Evolutionary conservation across 768 basidiomycete species (phyloP), one percentile per base, ranked within the genome.

Genomic region (Mycena epipterygia): DNA sequence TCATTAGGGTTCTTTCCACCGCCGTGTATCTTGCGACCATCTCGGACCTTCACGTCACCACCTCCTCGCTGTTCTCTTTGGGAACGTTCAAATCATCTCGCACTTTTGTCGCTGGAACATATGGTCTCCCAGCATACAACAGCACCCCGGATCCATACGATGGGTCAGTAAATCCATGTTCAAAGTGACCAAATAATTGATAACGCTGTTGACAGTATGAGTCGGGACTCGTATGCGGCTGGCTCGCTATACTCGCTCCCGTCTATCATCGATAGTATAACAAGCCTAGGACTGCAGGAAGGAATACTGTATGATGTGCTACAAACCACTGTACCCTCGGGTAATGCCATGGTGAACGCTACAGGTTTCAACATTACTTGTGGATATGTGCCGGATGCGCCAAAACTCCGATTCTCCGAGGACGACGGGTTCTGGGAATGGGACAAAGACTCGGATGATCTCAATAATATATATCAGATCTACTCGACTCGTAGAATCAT

Each of bases 251-350:
- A 35, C 61, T 62, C 21, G 27, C 48, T 62, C 19, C 33, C 48
- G 1, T 62, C 32, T 33, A 21, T 37, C 35, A 1, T 25, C 16
- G 12, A 13, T 12, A 29, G 59, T 14, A n/a, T 19, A 33, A 9
- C 48, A 37, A 49, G 12, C 13, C 46, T 29, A 5, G 61, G 61
- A 23, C 23, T 62, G 12, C 25, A 25, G 1, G 33, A 33, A 19
- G 61, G 62, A 3, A 42, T 37, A 23, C 30, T 63, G 29, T 63
- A 63, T 42, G 62, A 63, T 30, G 62, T 63, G 19, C 49, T 53
- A 2, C 17, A 63, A 14, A 39, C 3, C 33, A 35, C 9, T 35
- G 9, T 23, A n/a, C 13, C 19, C 2, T 16, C 23, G 1, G 35
- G 62, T 14, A 63, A 37, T 32, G 62, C 37, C 13, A 42, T 37